Evolutionary conservation across 2,329 filamentous ascomycete species (phyloP).

Genomic region (Microcyclospora pomicola): DNA sequence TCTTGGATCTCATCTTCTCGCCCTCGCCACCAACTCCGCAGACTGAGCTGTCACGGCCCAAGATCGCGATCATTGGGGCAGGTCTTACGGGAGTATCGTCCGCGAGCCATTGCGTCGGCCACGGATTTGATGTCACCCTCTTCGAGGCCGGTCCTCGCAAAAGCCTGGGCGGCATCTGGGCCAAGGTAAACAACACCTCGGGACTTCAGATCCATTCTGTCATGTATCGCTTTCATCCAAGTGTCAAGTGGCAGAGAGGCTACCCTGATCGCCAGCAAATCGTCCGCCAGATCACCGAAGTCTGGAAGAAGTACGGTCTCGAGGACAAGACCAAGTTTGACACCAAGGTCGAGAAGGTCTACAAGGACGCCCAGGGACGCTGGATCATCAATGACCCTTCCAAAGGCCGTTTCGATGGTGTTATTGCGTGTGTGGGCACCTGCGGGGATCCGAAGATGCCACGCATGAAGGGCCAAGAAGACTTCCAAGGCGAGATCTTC

Average conservation of each 20-base stretch:
- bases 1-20: slow-evolving; percentile 51
- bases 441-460: slow-evolving; percentile 69
- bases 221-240: slow-evolving; percentile 82
- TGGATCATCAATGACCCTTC: slow-evolving; percentile 66
- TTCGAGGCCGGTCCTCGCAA: slow-evolving; percentile 59
- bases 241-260: slow-evolving; percentile 58
- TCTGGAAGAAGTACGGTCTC: slow-evolving; percentile 65
- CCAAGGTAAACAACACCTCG: slow-evolving; percentile 58
- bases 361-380: slow-evolving; percentile 51
- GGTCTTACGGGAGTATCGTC: slow-evolving; percentile 60
- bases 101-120: slow-evolving; percentile 69
- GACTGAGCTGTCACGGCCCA: slow-evolving; percentile 45
- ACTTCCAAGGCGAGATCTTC: slow-evolving; percentile 57
- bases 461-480: slow-evolving; percentile 52
- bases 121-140: slow-evolving; percentile 69
- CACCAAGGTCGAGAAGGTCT: slow-evolving; percentile 53
- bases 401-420: slow-evolving; percentile 61
- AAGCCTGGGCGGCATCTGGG: slow-evolving; percentile 34
- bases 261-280: slow-evolving; percentile 70
- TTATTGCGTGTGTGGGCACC: slow-evolving; percentile 66
- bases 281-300: slow-evolving; percentile 51
- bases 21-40: slow-evolving; percentile 52
- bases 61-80: slow-evolving; percentile 34
- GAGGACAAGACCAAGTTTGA: slow-evolving; percentile 59
- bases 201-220: slow-evolving; percentile 71